Percentiles rank a stretch among this genome's conserved stretches.
Conservation (phyloP, 2,329 filamentous ascomycete genomes). For the Fusarium verticillioides region DNA sequence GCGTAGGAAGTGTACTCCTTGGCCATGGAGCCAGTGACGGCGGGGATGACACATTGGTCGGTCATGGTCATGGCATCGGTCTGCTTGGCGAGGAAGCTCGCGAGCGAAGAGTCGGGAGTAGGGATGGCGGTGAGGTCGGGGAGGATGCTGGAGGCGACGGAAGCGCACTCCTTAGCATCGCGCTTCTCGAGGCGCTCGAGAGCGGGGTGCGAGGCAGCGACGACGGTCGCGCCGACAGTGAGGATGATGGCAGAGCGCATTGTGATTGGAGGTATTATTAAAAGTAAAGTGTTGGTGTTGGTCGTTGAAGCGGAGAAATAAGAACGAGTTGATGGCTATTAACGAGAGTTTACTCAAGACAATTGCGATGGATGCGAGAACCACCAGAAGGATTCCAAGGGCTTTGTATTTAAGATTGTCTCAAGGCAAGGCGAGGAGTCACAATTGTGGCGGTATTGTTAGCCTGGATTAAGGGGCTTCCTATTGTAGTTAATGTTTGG, state of each 20-base stretch:
- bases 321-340: not conserved
- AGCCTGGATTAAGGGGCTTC: not conserved
- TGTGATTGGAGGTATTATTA: not conserved
- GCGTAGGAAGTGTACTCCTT: conserved; percentile 43
- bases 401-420: not conserved
- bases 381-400: not conserved
- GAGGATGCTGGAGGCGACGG: conserved; percentile 32
- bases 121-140: conserved; percentile 38
- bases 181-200: conserved; percentile 27
- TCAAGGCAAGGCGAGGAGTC: not conserved
- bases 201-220: conserved; percentile 13
- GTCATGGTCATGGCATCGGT: conserved; percentile 36
- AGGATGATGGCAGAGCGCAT: conserved; percentile 30
- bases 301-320: not conserved
- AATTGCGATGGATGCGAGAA: not conserved
- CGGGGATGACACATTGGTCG: conserved; percentile 41
- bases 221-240: conserved; percentile 12
- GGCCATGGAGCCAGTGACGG: conserved; percentile 43
- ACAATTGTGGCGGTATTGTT: not conserved
- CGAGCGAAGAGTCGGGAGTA: conserved; percentile 29
- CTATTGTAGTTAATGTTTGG: not conserved
- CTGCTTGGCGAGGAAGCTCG: conserved; percentile 32
- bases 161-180: conserved; percentile 32
- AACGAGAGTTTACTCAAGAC: not conserved
- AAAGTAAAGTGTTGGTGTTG: not conserved